Conservation (phyloP, 371 early-diverging fungal species). For the Synchytrium microbalum region DNA sequence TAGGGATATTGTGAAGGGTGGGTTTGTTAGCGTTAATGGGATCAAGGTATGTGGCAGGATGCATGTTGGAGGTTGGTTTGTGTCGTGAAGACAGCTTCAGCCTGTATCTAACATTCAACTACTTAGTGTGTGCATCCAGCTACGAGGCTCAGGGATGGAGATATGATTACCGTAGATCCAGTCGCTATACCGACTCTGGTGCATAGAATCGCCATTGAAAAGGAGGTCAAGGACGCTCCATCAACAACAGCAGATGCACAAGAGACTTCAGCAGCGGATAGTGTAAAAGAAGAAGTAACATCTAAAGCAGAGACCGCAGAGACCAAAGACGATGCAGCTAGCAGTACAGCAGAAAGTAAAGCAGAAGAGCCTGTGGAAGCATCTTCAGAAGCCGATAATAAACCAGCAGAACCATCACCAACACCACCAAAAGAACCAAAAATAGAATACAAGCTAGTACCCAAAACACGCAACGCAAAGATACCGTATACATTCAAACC, state of each 20-base stretch:
- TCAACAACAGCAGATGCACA: neutral
- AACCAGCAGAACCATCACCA: neutral
- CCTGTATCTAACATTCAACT: neutral
- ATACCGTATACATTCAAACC: slow-evolving; percentile 55
- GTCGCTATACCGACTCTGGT: slow-evolving; percentile 60
- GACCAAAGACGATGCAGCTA: neutral
- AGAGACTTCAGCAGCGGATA: neutral
- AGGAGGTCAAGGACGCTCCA: slow-evolving; percentile 14
- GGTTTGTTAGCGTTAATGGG: slow-evolving; percentile 88
- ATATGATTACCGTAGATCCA: slow-evolving; percentile 80
- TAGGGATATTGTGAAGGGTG: slow-evolving; percentile 70
- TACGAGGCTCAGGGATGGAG: slow-evolving; percentile 77
- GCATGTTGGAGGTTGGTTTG: slow-evolving; percentile 1
- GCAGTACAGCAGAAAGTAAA: neutral
- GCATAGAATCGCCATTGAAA: slow-evolving; percentile 16
- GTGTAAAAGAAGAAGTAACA: neutral
- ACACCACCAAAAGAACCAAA: neutral
- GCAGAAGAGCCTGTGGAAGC: neutral
- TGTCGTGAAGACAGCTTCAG: neutral
- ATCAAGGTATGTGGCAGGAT: slow-evolving; percentile 50
- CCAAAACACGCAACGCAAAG: slow-evolving; percentile 27
- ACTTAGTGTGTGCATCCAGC: slow-evolving; percentile 41
- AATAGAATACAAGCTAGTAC: neutral
- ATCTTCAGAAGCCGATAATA: neutral
- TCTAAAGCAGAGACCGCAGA: neutral